Conservation (phyloP, 1,284 basidiomycete species). For the Puccinia hordei region DNA sequence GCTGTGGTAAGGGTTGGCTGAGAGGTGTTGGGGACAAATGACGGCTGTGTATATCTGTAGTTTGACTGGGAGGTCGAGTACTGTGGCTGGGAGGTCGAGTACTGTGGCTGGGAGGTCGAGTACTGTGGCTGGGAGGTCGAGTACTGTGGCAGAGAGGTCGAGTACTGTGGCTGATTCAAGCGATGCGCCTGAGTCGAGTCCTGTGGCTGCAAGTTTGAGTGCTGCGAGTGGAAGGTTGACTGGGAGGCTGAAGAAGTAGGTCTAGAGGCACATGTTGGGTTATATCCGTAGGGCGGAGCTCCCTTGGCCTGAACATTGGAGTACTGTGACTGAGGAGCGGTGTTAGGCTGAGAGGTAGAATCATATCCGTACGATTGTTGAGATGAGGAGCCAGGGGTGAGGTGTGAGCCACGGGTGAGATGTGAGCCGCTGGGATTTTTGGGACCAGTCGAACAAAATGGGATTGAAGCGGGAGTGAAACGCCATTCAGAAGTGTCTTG, state of each 20-base stretch:
- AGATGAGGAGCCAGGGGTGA: too few relatives aligned
- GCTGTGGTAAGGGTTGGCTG: neutral
- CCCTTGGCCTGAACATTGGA: too few relatives aligned
- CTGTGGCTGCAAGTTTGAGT: neutral
- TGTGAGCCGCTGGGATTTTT: neutral
- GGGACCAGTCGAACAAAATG: neutral
- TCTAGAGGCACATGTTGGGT: too few relatives aligned
- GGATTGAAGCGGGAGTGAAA: constrained; percentile 20
- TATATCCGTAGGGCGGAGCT: neutral
- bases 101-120: neutral
- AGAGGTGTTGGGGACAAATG: neutral
- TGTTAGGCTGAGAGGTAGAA: neutral
- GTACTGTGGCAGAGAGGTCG: too few relatives aligned
- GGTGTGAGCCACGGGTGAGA: neutral
- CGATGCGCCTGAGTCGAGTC: neutral
- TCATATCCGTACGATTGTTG: neutral
- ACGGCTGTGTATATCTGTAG: neutral
- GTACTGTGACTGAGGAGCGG: neutral
- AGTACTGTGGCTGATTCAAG: too few relatives aligned
- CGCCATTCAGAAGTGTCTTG: neutral
- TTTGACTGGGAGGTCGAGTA: neutral
- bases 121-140: neutral
- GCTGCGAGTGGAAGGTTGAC: neutral
- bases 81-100: too few relatives aligned
- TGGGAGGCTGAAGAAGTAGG: neutral